Evolutionary conservation across 768 basidiomycete genomes (phyloP), one percentile per base, ranked within the genome.

Genomic region (Suillus americanus): DNA sequence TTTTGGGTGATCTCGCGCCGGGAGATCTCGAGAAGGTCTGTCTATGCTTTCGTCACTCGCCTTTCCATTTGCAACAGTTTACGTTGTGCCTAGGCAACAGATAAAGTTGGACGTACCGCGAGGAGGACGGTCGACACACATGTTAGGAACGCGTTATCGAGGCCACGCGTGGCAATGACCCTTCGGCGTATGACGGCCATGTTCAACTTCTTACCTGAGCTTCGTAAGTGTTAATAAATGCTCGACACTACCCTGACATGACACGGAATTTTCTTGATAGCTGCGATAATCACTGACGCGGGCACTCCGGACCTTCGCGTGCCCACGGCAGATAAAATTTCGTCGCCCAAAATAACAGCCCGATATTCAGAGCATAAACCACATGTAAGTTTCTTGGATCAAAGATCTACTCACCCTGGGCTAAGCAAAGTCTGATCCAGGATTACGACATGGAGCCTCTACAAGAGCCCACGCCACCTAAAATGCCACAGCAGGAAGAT

Each of bases 101-200:
- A 93, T 74, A 89, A 86, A 71, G 72, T 88, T 54, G 91, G 87
- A 46, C 84, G 88, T 56, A 87, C 86, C 2, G 89, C 88, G 41
- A 83, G 91, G 61, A 83, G 90, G 68, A 83, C 85, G 28, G 70
- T 85, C 16, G 90, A 89, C 73, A 91, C 85, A 41, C 89, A 92
- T 75, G 79, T 92, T 67, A 89, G 84, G 75, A 87, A 90, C 77
- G 85, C 85, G 5, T 74, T 93, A 67, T 85, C 88, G 35, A 89
- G 84, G 70, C 89, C 91, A 41, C 86, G 88, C 62, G 72, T 88
- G 40, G 84, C 89, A 40, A 90, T 89, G 40, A 81, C 85, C 18
- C 79, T 93, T 50, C 83, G 85, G 65, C 88, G 91, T 61, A 85
- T 91, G 78, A 86, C 90, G 10, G 89, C 91, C 28, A 78, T 89